Evolutionary conservation across 2,329 filamentous ascomycete genomes (phyloP), one percentile per base, ranked within the genome.

Genomic region (Neurospora sp.): DNA sequence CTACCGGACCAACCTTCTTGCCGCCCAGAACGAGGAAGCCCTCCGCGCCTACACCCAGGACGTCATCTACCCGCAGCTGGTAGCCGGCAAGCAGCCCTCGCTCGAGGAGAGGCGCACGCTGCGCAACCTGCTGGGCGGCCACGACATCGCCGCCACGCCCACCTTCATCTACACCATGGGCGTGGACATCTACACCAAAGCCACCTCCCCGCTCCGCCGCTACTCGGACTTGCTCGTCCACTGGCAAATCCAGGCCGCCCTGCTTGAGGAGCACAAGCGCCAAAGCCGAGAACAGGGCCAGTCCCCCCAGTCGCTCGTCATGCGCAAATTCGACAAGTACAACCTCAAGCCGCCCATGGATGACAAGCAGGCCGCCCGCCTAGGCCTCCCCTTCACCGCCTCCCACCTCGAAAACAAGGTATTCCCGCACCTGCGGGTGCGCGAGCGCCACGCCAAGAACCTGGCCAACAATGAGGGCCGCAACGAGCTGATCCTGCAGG

Each of bases 191-290:
- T 90, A 91, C 77, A 81, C 86, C 70, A 90, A 89, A 73, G 85
- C 85, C 46, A 91, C 89, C 8, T 89, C 86, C 67, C 89, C 89
- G 19, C 82, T 91, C n/a, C 87, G 89, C 40, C 85, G 89, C 62
- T 91, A 85, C 78, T 79, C 82, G 5, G 89, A 91, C 77, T 79
- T 91, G 66, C 76, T 91, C 39, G 83, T 86, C 1, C 88, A 91
- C 79, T 91, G 87, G 87, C 88, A 91, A 77, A 86, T 91, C 72
- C 85, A 89, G 75, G 85, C 84, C 2, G 84, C 86, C 10, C 79
- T 91, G 39, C 74, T 81, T 8, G 80, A 83, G 72, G 84, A 86
- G 77, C 72, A 76, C 40, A 78, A 76, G 46, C 74, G 74, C 10
- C n/a, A n/a, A n/a, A n/a, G n/a, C n/a, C n/a, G n/a, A n/a, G n/a